These are phyloP conservation scores for Talaromyces sp. DNA, from an alignment of 2,329 filamentous ascomycete genomes.

Conservation along the genomic window DNA sequence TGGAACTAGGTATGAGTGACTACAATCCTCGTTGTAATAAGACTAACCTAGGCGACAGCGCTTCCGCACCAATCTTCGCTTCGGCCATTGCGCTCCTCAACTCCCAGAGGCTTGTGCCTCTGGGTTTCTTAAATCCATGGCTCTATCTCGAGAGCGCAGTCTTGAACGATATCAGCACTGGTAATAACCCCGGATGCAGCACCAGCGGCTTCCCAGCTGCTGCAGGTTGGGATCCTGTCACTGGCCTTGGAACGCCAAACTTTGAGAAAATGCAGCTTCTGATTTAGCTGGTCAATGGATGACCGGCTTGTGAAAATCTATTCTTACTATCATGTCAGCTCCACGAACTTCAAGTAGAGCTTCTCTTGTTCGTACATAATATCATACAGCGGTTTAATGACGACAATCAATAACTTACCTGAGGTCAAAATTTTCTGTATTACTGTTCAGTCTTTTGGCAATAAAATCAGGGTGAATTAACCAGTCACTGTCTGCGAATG, in stretches of 20 bases:
- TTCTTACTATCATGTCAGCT: background rate
- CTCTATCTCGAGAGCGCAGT: conserved; percentile 48
- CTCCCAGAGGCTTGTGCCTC: conserved; percentile 52
- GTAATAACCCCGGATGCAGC: conserved; percentile 48
- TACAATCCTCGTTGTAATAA: background rate
- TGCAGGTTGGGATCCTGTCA: conserved; percentile 32
- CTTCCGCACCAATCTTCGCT: conserved; percentile 57
- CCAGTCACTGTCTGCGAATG: background rate
- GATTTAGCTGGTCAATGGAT: background rate
- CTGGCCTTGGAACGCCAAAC: conserved; percentile 28
- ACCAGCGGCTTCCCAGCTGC: conserved; percentile 13
- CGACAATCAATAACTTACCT: background rate
- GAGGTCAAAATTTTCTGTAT: background rate
- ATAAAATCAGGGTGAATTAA: background rate
- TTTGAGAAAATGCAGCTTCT: background rate
- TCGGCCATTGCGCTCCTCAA: conserved; percentile 61
- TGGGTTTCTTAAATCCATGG: conserved; percentile 62
- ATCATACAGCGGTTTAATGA: background rate
- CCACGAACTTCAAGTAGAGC: background rate
- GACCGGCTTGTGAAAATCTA: background rate
- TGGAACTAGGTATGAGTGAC: conserved; percentile 29
- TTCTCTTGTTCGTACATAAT: background rate
- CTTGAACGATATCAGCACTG: conserved; percentile 48
- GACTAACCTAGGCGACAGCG: conserved; percentile 26
- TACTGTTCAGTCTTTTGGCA: background rate